These are phyloP conservation scores for Aureobasidium sp. DNA, from an alignment of 2,329 filamentous ascomycete species.

Conservation along the genomic window DNA sequence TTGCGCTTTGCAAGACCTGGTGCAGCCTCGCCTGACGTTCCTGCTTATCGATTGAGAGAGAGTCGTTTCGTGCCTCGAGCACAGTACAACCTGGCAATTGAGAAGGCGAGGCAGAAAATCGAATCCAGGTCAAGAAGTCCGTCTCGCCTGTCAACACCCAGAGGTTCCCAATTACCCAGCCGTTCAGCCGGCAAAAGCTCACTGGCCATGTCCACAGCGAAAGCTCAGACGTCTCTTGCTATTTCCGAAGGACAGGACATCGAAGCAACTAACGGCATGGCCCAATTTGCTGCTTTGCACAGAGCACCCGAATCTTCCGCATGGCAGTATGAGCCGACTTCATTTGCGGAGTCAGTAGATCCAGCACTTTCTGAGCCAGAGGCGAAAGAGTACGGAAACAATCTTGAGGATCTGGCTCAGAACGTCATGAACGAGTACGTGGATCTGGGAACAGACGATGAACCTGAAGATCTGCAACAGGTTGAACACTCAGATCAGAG, in stretches of 20 bases:
- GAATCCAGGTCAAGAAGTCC: conserved; percentile 12
- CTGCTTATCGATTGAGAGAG: conserved; percentile 30
- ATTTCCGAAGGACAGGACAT: neutral
- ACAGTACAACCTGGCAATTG: conserved; percentile 28
- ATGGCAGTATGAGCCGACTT: conserved; percentile 3
- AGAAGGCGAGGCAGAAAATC: conserved; percentile 25
- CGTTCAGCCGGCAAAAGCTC: neutral
- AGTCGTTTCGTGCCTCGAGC: conserved; percentile 32
- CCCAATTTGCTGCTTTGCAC: neutral
- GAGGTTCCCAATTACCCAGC: neutral
- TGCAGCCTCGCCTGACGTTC: conserved; percentile 21
- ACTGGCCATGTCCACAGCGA: neutral
- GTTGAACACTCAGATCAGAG: neutral
- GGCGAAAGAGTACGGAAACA: neutral
- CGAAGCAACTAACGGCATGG: neutral
- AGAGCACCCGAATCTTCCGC: neutral
- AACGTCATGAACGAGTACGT: neutral
- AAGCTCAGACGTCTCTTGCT: neutral
- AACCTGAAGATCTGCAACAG: neutral
- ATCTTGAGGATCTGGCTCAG: neutral
- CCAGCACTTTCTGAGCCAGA: neutral
- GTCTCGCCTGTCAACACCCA: neutral
- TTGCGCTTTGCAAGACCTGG: conserved; percentile 22
- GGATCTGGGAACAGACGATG: neutral
- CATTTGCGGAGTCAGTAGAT: neutral